Evolutionary conservation across 129 eudicot genomes (phyloP), one percentile per base, ranked within the genome.

Genomic region (Flaveria sonorensis): DNA sequence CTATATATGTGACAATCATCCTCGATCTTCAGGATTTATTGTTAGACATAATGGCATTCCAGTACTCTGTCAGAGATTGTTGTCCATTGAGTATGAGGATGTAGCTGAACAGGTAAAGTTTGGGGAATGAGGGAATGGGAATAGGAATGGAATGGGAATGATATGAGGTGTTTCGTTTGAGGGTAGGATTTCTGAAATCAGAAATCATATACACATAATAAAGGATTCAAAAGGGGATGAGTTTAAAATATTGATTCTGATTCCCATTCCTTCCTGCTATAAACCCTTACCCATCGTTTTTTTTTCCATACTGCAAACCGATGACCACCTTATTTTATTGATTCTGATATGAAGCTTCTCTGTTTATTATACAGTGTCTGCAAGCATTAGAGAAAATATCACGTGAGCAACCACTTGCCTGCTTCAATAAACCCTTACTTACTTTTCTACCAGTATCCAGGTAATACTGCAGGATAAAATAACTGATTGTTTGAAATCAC

Each of bases 361-460:
- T 55, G 10, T 20, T 83, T 75, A 60, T n/a, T 3, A 40, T 85
- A 67, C 70, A 94, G 98, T 94, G 98, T 83, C 83, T 94, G 85
- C 96, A 91, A 91, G 98, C 98, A 52, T 76, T 94, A 79, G 92
- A 94, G 87, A 94, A 87, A 75, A 94, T 94, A 46, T 94, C 98
- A 2, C 90, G 83, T 0, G 96, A 94, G 63, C 97, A 91, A 71
- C 97, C 98, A 52, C 85, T 87, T 77, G 87, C 88, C 26, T 94
- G 98, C 84, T 94, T 68, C 87, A 83, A 46, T n/a, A n/a, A n/a
- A n/a, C n/a, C n/a, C 75, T 94, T 66, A 82, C 71, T 64, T 89
- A 81, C 92, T 94, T 91, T 74, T 81, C 98, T 11, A 94, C 98
- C 9, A 91, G 91, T 83, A 84, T 87, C 68, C 98, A 91, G 92